Evolutionary conservation across 129 eudicot genomes (phyloP), one percentile per base, ranked within the genome.

Genomic region (Logfia minima): DNA sequence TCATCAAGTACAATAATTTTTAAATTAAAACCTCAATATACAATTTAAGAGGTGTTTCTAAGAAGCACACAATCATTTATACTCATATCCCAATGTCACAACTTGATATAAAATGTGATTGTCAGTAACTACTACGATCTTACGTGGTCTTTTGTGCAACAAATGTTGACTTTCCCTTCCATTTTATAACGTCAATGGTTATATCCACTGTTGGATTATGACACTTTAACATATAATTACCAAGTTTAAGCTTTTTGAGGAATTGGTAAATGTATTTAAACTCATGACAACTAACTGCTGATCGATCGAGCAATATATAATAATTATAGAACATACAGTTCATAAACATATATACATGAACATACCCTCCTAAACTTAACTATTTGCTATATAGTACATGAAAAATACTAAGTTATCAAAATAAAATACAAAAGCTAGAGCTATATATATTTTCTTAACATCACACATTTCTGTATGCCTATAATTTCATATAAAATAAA

Each of bases 121-220:
- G 74, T 80, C 70, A 76, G 31, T 73, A 80, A 65, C 79, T 10
- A 66, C 69, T 53, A 55, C 69, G 66, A 66, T 23, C 58, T 72
- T 80, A 37, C 74, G 56, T 32, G 83, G 83, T 65, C 74, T 79
- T 55, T 64, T 64, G 74, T 65, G 16, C 62, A 56, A n/a, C 9
- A 70, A 10, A n/a, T 61, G 58, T 31, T 71, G 78, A 37, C 67
- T 63, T 72, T 79, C 39, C 45, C 51, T 41, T 43, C 8, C 55
- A 45, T 60, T 59, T 70, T 43, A 72, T 45, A 63, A 72, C 64
- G 83, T 72, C 83, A 72, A 66, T 37, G 67, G 39, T 32, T 24
- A 8, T 34, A 37, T 37, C 66, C 66, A 14, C 45, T 29, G 48
- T 51, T 76, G 34, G 80, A 72, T 80, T 66, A 48, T 13, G 79